Percentiles rank a stretch among this genome's conserved stretches.
These are phyloP conservation scores for Ichthyophthirius multifiliis DNA, from an alignment of 169 alveolate species.

Conservation along the genomic window DNA sequence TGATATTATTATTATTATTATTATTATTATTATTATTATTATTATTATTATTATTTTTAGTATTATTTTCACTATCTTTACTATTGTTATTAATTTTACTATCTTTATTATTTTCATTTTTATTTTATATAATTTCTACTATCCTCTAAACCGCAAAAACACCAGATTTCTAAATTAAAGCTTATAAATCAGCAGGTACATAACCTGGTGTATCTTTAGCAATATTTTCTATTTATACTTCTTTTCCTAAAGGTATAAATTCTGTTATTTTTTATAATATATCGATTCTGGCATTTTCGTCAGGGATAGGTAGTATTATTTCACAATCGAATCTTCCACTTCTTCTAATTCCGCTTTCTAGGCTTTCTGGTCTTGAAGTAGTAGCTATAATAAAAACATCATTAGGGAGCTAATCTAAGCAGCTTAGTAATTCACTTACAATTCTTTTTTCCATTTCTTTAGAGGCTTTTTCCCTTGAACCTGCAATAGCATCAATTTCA, in stretches of 20 bases:
- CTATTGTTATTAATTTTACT: neutral
- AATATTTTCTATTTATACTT: conserved; percentile 52
- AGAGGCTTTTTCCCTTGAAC: conserved; percentile 82
- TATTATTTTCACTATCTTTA: conserved; percentile 1
- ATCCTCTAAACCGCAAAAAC: conserved; percentile 60
- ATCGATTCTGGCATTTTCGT: conserved; percentile 73
- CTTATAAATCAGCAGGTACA: conserved; percentile 90
- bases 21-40: conserved; percentile 4
- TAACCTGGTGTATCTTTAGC: conserved; percentile 91
- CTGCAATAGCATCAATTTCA: conserved; percentile 84
- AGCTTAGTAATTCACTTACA: conserved; percentile 91
- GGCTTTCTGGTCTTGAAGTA: conserved; percentile 86
- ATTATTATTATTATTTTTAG: neutral
- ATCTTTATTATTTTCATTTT: too few relatives aligned
- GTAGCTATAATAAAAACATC: conserved; percentile 87
- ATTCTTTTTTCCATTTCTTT: conserved; percentile 94
- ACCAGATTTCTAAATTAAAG: conserved; percentile 90
- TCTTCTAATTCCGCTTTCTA: conserved; percentile 86
- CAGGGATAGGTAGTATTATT: conserved; percentile 84
- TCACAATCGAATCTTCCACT: conserved; percentile 90
- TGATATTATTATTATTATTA: neutral
- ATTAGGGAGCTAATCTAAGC: conserved; percentile 87
- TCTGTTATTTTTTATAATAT: conserved; percentile 58
- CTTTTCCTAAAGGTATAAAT: conserved; percentile 45
- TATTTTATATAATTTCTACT: conserved; percentile 31